Percentiles rank a stretch among this genome's conserved stretches.
Conservation (phyloP, 306 rosid genomes). For the Oxytropis ochrocephala region DNA sequence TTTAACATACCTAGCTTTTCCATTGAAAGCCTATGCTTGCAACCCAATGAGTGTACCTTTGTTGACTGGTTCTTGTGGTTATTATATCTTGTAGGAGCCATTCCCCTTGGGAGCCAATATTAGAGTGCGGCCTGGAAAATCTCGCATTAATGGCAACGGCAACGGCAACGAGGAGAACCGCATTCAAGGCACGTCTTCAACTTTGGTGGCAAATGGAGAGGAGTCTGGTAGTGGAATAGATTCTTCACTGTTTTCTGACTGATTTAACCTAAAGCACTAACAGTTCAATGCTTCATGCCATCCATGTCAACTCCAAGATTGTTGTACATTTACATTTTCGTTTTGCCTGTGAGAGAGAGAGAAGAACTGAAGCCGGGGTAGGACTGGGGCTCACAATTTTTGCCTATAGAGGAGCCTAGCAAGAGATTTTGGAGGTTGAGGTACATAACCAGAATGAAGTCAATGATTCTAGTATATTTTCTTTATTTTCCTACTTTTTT, state of each 20-base stretch:
- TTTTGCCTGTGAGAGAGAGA: conserved; percentile 8
- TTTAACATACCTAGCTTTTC: background rate
- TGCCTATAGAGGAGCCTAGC: conserved; percentile 44
- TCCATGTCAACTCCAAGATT: conserved; percentile 34
- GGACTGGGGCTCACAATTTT: conserved; percentile 47
- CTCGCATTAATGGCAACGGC: conserved; percentile 30
- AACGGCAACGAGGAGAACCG: conserved; percentile 42
- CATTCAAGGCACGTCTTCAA: conserved; percentile 41
- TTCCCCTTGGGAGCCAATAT: conserved; percentile 72
- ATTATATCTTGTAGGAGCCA: conserved; percentile 51
- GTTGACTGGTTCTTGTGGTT: conserved; percentile 9
- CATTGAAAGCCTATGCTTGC: background rate
- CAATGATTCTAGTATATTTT: conserved; percentile 12
- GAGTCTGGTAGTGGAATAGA: conserved; percentile 43
- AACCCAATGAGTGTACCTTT: background rate
- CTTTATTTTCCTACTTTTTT: conserved; percentile 26
- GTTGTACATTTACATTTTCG: conserved; percentile 17
- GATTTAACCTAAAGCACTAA: conserved; percentile 32
- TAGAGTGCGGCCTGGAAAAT: conserved; percentile 59
- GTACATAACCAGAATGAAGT: conserved; percentile 41
- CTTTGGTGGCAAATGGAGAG: conserved; percentile 44
- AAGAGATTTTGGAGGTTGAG: conserved; percentile 38
- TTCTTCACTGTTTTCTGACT: conserved; percentile 34
- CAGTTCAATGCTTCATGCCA: conserved; percentile 30
- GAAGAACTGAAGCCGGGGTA: conserved; percentile 28